Evolutionary conservation across 2,329 filamentous ascomycete genomes (phyloP), one percentile per base, ranked within the genome.

Genomic region (Trichoderma sp.): DNA sequence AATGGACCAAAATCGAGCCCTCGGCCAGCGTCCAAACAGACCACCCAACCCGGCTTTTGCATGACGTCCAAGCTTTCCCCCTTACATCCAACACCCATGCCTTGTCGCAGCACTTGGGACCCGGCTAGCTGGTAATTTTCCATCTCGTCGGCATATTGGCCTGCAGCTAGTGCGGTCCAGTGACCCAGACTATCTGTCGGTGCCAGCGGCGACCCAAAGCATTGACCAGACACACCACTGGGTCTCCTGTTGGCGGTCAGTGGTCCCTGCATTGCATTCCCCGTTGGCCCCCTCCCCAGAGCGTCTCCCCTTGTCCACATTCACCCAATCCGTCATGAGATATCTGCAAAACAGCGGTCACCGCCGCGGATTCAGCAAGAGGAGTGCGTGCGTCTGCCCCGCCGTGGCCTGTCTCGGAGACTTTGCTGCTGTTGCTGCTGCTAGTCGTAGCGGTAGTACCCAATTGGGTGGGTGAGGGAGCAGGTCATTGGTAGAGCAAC

Each of bases 91-190:
- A 27, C 69, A 71, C 41, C 69, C 69, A 50, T 72, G 69, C 29
- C 38, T 53, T 53, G 59, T 64, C n/a, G 35, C 68, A 71, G 56
- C 21, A 62, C 68, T n/a, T 50, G 11, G 41, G 60, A 73, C 60
- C 71, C 71, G 50, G 38, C 62, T 66, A 74, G 71, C 31, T 50
- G 71, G 71, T 65, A 74, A 74, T 74, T 33, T 66, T 74, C 71
- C 63, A 74, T 74, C 29, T 65, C 45, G 8, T 31, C 60, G 45
- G 45, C 50, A 62, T 62, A 72, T 38, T 65, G 62, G 59, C 41
- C 63, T 67, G 63, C 74, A 62, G 59, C 74, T 75, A 75, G 74
- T 31, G 74, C 38, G 67, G 67, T 75, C 74, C 74, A 71, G 74
- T 75, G 74, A 75, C 66, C 67, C 33, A 60, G 59, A 56, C 67